Evolutionary conservation across 306 rosid species (phyloP), one percentile per base, ranked within the genome.

Genomic region (Quercus variabilis): DNA sequence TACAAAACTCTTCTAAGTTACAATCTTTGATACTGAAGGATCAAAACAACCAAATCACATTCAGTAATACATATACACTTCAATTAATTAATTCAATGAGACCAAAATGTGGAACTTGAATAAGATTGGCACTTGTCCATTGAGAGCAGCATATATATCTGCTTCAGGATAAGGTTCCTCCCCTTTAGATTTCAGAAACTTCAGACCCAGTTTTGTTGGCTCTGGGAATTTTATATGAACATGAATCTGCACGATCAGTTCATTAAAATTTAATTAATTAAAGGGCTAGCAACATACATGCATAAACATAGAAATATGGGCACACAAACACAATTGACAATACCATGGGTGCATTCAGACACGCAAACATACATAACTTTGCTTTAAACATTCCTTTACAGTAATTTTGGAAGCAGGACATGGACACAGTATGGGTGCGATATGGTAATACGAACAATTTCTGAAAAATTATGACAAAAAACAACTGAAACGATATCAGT

Each of bases 21-120:
- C 23, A 30, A 65, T 3, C 35, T 6, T 17, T 33, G 69, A 5
- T 63, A 63, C 30, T 2, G n/a, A 28, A 58, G 6, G 20, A 63
- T 63, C 69, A 63, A 26, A 63, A 63, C n/a, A 63, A 63, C 21
- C 41, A 33, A 63, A 63, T 63, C 9, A 19, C 14, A 28, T 3
- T 63, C 43, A 63, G 15, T 14, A 62, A 31, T 35, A 35, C 38
- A 63, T 33, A 9, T 33, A 67, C 5, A 30, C 74, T 20, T 13
- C 6, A 18, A 58, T 17, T 7, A 18, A 59, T 49, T 68, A 35
- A 35, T 35, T 35, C 23, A 12, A 58, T 10, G 62, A 68, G 63
- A 69, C 97, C 97, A 94, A 41, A 91, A 93, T 0, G 95, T 86
- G 91, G 91, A 92, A 58, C 89, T 82, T 20, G 97, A 90, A 83